Base-by-base conservation (phyloP, 305 asterid species). In the Petunia hybrid region DNA sequence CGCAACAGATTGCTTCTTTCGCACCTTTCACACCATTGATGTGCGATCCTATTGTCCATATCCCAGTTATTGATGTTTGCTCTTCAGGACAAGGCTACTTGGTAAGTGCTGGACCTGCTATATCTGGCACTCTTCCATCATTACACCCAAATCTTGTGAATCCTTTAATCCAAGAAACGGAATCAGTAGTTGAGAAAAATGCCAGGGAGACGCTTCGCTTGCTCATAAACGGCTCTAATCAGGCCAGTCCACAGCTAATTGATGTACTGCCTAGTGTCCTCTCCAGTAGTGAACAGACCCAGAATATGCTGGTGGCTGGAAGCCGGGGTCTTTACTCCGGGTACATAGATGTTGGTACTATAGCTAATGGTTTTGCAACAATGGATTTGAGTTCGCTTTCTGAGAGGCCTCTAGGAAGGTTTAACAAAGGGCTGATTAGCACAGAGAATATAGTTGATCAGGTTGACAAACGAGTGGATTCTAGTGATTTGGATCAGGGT, bases 11-110 rank as follows among this genome's bases (percentile, higher is more conserved):
- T n/a, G 92, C 93, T 14, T 85, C 93, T 3, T 96, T 91, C 61
- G 89, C 97, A 1, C 97, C 99, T 79, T 81, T 91, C 61, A 90
- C 97, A 1, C 97, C 99, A 77, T 81, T 94, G 45, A 89, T 94
- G 9, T 92, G 97, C 12, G 99, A 96, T 81, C 94, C 99, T 0
- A 94, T 96, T 38, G 97, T 96, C 53, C 98, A 96, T 62, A 82
- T 94, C 77, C 99, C 99, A 22, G 89, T 96, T 43, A 92, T 96
- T 36, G 98, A 90, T 45, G 83, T 92, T 63, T 96, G 94, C 86
- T 94, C 99, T 4, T 91, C 98, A 16, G 99, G 98, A 51, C 98
- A 91, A 83, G 98, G 97, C n/a, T 96, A 94, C 80, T 77, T 96
- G 79, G 99, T 93, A 67, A 92, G 96, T 67, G 92, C 97, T 0